phyloP scores from a whole-genome alignment of 1,139 yeast genomes.

The Sugiyamaella novakii region DNA sequence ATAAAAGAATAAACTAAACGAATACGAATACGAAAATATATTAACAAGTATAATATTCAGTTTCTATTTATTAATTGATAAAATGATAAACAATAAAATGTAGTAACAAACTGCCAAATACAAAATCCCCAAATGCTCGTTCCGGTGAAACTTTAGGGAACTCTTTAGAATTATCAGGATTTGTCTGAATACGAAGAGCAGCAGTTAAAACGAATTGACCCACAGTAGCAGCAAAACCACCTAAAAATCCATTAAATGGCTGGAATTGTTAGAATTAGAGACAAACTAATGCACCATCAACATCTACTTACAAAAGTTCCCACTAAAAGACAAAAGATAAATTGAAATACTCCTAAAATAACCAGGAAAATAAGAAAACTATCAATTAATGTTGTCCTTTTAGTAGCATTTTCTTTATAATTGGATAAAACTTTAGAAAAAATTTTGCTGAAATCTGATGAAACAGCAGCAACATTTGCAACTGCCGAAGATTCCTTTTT shows the following conservation, averaged over 20 bases:
- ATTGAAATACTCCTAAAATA: conserved; percentile 73
- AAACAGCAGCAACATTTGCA: conserved; percentile 11
- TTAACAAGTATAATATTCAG: too few relatives aligned
- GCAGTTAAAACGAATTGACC: conserved; percentile 90
- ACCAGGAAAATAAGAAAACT: conserved; percentile 74
- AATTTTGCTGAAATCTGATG: conserved; percentile 27
- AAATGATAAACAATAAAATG: conserved; percentile 92
- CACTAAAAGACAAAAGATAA: conserved; percentile 69
- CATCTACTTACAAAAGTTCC: conserved; percentile 63
- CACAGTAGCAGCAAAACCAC: conserved; percentile 89
- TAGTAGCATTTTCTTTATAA: conserved; percentile 32
- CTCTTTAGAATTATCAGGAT: conserved; percentile 45
- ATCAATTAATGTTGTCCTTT: conserved; percentile 63
- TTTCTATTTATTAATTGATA: conserved; percentile 63
- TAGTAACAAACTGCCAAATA: conserved; percentile 81
- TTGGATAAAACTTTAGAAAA: conserved; percentile 27
- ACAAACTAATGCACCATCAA: not conserved
- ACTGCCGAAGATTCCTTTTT: conserved; percentile 17
- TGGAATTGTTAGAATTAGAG: conserved; percentile 22
- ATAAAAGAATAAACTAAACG: too few relatives aligned
- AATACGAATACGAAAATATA: too few relatives aligned
- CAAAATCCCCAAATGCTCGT: conserved; percentile 84
- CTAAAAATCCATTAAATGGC: conserved; percentile 95
- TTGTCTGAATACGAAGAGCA: conserved; percentile 66
- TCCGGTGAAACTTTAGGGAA: conserved; percentile 67